These are phyloP conservation scores for Phialophora expanda DNA, from an alignment of 2,329 filamentous ascomycete species.

Conservation along the genomic window DNA sequence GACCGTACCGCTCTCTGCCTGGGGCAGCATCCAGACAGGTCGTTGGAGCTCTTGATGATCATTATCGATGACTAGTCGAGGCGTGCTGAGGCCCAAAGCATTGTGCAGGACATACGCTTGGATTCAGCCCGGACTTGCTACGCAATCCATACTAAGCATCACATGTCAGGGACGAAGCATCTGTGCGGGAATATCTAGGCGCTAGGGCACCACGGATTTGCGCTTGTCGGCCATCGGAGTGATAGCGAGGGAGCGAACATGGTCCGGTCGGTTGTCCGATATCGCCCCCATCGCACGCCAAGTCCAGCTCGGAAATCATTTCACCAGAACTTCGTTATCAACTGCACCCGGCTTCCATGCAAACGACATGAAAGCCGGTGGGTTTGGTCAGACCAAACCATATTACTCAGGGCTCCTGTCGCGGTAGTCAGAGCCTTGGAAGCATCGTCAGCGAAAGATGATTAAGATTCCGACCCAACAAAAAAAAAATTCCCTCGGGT, in stretches of 20 bases:
- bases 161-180: background rate
- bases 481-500: constrained; percentile 8
- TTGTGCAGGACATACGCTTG: background rate
- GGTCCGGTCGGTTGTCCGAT: background rate
- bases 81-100: background rate
- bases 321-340: background rate
- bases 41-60: background rate
- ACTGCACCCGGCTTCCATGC: background rate
- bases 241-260: background rate
- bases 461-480: constrained; percentile 2
- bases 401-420: background rate
- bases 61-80: background rate
- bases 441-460: background rate
- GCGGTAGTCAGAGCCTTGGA: background rate
- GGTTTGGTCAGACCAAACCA: constrained; percentile 3
- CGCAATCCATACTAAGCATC: background rate
- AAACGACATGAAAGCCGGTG: background rate
- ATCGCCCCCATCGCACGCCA: background rate
- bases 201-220: background rate
- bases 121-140: background rate
- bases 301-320: background rate
- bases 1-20: background rate
- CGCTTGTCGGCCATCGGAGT: background rate
- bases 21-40: background rate
- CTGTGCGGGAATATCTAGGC: no score